phyloP scores from a whole-genome alignment of 768 basidiomycete species.

The Lactifluus pinguis region DNA sequence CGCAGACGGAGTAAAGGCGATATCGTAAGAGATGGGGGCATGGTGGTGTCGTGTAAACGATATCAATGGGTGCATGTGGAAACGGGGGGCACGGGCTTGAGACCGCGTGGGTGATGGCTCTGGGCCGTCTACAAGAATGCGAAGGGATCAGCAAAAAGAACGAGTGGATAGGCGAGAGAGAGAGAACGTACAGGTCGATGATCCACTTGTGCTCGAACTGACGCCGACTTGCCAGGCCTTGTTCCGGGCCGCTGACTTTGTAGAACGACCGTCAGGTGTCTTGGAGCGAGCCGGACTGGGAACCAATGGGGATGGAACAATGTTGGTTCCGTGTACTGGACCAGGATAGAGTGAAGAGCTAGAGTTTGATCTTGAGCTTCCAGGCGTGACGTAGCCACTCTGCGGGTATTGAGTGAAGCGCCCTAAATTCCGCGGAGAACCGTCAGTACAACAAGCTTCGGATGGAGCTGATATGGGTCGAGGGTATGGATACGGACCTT shows the following conservation, averaged over 20 bases:
- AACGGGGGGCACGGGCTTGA: conserved; percentile 27
- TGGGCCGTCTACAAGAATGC: neutral
- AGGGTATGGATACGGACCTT: conserved; percentile 14
- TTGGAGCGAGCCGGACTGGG: conserved; percentile 13
- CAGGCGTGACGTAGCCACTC: conserved; percentile 25
- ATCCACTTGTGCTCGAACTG: conserved; percentile 30
- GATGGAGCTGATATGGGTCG: conserved; percentile 15
- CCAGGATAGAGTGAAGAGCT: conserved; percentile 40
- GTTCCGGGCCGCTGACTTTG: conserved; percentile 32
- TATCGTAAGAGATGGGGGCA: conserved; percentile 56
- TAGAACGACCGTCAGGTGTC: conserved; percentile 35
- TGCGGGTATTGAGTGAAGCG: conserved; percentile 15
- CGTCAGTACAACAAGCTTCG: conserved; percentile 11
- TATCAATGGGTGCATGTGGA: conserved; percentile 58
- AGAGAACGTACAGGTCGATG: conserved; percentile 33
- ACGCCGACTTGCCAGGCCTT: conserved; percentile 38
- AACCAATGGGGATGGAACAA: conserved; percentile 15
- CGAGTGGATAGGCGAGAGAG: neutral
- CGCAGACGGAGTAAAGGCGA: conserved; percentile 46
- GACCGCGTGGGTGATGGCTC: conserved; percentile 21
- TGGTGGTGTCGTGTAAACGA: conserved; percentile 45
- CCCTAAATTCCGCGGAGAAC: conserved; percentile 19
- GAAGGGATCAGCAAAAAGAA: neutral
- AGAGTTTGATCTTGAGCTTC: conserved; percentile 45
- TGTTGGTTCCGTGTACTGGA: conserved; percentile 24